Evolutionary conservation across 164 flowering plant species (phyloP).

Genomic region (Cinnamomum chago): DNA sequence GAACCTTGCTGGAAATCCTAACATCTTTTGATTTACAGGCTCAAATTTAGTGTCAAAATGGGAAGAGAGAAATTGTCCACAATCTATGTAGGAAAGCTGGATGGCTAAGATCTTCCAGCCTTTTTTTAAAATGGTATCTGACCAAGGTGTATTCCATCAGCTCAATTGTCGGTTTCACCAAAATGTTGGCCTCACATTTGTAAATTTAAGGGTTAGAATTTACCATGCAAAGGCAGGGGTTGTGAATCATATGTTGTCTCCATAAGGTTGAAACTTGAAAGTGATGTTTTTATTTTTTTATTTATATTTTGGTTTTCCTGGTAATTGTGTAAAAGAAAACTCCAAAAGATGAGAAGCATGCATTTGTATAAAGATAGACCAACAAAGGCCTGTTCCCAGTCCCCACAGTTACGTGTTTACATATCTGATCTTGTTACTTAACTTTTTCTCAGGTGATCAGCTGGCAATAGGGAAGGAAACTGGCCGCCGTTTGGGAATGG

Average conservation of each 20-base stretch:
- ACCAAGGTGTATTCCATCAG: not conserved
- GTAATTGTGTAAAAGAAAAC: no score
- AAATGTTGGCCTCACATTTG: not conserved
- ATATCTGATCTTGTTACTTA: not conserved
- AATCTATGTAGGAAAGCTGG: not conserved
- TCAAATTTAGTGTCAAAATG: not conserved
- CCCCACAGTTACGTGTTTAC: not conserved
- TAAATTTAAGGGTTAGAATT: not conserved
- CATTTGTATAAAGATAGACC: not conserved
- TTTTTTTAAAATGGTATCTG: not conserved
- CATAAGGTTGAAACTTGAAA: not conserved
- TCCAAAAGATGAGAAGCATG: not conserved
- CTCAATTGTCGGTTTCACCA: not conserved
- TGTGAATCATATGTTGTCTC: not conserved
- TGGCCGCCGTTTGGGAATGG: constrained; percentile 92
- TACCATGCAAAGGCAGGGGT: not conserved
- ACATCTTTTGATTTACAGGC: not conserved
- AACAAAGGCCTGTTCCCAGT: not conserved
- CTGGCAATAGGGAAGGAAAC: constrained; percentile 91
- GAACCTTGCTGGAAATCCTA: not conserved
- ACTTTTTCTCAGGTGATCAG: constrained; percentile 62
- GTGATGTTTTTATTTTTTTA: not conserved
- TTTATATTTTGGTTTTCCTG: not conserved
- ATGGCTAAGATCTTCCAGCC: not conserved
- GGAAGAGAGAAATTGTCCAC: not conserved